phyloP scores from a whole-genome alignment of 768 basidiomycete species.

The Amanita pseudoporphyria region DNA sequence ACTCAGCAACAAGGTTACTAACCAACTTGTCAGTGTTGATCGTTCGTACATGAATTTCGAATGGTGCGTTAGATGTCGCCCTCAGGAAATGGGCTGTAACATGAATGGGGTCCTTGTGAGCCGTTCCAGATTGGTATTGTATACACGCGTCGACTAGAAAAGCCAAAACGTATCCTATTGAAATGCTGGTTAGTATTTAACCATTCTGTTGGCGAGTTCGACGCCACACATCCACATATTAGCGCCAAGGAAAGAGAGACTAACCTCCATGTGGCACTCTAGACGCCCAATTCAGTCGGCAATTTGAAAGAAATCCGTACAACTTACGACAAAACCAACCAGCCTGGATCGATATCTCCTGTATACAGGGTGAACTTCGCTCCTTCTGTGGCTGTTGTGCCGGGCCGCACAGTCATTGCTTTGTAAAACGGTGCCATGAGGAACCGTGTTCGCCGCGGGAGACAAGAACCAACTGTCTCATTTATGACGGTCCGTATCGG shows the following conservation, averaged over 20 bases:
- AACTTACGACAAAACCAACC: conserved; percentile 37
- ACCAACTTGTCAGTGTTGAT: conserved; percentile 44
- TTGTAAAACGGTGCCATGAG: conserved; percentile 31
- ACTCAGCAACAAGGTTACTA: conserved; percentile 46
- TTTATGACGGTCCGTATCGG: neutral
- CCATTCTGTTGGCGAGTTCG: neutral
- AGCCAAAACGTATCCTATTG: conserved; percentile 48
- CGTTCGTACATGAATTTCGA: conserved; percentile 36
- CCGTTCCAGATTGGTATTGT: conserved; percentile 34
- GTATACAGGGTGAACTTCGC: conserved; percentile 17
- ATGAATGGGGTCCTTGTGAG: conserved; percentile 51
- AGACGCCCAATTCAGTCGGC: neutral
- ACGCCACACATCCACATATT: neutral
- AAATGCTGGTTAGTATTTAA: neutral
- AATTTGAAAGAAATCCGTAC: neutral
- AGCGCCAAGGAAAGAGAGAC: neutral
- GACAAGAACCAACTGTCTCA: neutral
- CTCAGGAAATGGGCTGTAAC: conserved; percentile 51
- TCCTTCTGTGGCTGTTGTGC: conserved; percentile 4
- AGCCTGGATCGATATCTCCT: conserved; percentile 35
- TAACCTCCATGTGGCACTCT: conserved; percentile 50
- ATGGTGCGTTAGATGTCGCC: conserved; percentile 28
- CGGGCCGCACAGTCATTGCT: conserved; percentile 20
- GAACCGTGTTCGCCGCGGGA: neutral
- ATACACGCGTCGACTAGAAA: conserved; percentile 46